A percentile compares a stretch with the other conserved stretches of the same genome.
These are phyloP conservation scores for Saccharomyces eubayanus DNA, from an alignment of 805 yeast genomes.

Conservation along the genomic window DNA sequence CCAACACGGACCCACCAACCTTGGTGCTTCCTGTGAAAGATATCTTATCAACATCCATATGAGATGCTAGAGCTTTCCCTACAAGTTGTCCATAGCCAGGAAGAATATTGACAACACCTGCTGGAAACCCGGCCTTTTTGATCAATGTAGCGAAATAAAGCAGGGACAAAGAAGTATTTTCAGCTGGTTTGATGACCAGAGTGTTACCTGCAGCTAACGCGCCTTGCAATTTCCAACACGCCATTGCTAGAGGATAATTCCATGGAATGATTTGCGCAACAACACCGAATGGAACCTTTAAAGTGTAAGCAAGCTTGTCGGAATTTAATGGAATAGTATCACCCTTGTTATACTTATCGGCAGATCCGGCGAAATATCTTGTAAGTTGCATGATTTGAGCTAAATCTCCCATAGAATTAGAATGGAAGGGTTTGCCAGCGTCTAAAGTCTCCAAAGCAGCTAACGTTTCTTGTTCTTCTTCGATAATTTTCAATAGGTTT, in stretches of 20 bases:
- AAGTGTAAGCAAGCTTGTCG: conserved; percentile 43
- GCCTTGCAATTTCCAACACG: conserved; percentile 39
- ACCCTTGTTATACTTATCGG: conserved; percentile 52
- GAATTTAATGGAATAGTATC: conserved; percentile 50
- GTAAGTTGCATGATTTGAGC: conserved; percentile 45
- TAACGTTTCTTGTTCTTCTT: conserved; percentile 37
- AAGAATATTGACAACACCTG: conserved; percentile 39
- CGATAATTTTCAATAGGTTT: conserved; percentile 41
- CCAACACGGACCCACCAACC: conserved; percentile 34
- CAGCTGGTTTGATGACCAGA: conserved; percentile 38
- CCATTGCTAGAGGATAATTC: conserved; percentile 42
- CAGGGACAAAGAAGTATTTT: conserved; percentile 38
- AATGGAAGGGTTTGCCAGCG: conserved; percentile 44
- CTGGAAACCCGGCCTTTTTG: conserved; percentile 36
- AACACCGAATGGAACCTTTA: conserved; percentile 43
- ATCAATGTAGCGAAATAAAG: conserved; percentile 34
- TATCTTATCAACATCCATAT: conserved; percentile 37
- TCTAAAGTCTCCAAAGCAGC: conserved; percentile 51
- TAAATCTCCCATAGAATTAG: conserved; percentile 49
- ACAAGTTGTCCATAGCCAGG: conserved; percentile 35
- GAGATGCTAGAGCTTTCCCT: conserved; percentile 36
- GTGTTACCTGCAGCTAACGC: conserved; percentile 46
- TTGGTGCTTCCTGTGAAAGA: conserved; percentile 46
- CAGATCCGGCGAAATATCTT: conserved; percentile 61
- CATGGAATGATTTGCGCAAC: conserved; percentile 42